Base-by-base conservation (phyloP, 1,139 yeast species). In the Suhomyces panamericanus region DNA sequence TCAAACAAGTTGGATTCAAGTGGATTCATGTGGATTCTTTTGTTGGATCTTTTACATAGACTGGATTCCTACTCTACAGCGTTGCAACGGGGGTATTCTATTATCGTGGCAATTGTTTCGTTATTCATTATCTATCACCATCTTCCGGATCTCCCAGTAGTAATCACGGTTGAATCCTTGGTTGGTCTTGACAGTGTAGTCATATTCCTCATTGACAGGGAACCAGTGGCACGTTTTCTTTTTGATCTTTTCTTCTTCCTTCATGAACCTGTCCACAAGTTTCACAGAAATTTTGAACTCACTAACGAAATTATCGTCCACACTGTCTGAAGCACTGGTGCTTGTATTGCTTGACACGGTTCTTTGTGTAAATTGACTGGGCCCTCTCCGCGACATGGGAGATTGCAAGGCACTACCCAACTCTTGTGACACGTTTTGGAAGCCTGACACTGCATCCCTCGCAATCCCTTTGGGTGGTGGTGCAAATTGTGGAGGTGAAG, bases 181-280 rank as follows among this genome's bases (percentile, higher is more conserved):
- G 4, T 38, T 35, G 17, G 45, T 53, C 16, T 46, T 49, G 15
- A 20, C 24, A 20, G 50, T 48, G n/a, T 57, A 44, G 36, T 57
- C 58, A 48, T 67, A 69, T 7, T 47, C 57, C 44, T 70, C 78
- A 38, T 70, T 64, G 9, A 70, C 69, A 9, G 67, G 63, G 51
- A 79, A 78, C 87, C 87, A 81, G 49, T 77, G 73, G 41, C 62
- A 64, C 12, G 75, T 74, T 51, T 79, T 80, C 52, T 71, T 67
- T 30, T 52, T 56, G 60, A 83, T 74, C 52, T 76, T 73, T 28
- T 60, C 65, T 56, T 81, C 85, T 54, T 81, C 85, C 44, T 73
- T 75, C 37, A 60, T 60, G 52, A 79, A 77, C 50, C 64, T 60
- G 24, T 74, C 70, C 20, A 73, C 55, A 42, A 70, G 58, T 44